A percentile compares a stretch with the other conserved stretches of the same genome.
Conservation (phyloP, 1,139 yeast species). For the Ogataea hybrid region DNA sequence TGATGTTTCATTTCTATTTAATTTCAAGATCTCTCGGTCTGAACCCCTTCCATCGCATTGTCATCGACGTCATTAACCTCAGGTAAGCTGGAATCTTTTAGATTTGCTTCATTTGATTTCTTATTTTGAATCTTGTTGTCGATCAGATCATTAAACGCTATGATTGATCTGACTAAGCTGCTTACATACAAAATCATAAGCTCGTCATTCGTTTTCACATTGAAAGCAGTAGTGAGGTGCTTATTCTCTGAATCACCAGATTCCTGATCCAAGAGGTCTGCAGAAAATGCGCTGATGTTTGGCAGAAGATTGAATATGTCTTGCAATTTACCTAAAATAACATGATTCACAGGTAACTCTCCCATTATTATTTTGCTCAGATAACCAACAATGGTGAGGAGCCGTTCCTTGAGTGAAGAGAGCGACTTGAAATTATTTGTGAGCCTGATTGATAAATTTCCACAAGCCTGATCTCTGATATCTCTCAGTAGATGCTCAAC, state of each 20-base stretch:
- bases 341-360: conserved; percentile 83
- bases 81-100: background rate
- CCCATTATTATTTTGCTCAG: conserved; percentile 71
- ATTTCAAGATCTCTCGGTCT: conserved; percentile 13
- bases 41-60: conserved; percentile 23
- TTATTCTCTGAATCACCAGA: conserved; percentile 27
- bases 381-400: conserved; percentile 76
- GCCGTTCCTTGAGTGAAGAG: conserved; percentile 79
- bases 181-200: conserved; percentile 90
- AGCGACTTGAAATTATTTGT: conserved; percentile 89
- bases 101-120: conserved; percentile 44
- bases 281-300: conserved; percentile 51
- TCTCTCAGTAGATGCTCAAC: conserved; percentile 95
- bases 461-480: conserved; percentile 95
- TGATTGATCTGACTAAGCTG: conserved; percentile 87
- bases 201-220: conserved; percentile 92
- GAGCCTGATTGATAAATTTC: conserved; percentile 79
- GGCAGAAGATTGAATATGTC: conserved; percentile 94
- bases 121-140: conserved; percentile 91
- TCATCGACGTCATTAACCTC: conserved; percentile 14
- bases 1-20: background rate
- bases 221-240: conserved; percentile 74
- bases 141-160: conserved; percentile 94
- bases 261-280: conserved; percentile 23
- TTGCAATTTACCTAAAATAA: conserved; percentile 87